phyloP scores from a whole-genome alignment of 495 filamentous ascomycete genomes.

The Entonaema liquescens region DNA sequence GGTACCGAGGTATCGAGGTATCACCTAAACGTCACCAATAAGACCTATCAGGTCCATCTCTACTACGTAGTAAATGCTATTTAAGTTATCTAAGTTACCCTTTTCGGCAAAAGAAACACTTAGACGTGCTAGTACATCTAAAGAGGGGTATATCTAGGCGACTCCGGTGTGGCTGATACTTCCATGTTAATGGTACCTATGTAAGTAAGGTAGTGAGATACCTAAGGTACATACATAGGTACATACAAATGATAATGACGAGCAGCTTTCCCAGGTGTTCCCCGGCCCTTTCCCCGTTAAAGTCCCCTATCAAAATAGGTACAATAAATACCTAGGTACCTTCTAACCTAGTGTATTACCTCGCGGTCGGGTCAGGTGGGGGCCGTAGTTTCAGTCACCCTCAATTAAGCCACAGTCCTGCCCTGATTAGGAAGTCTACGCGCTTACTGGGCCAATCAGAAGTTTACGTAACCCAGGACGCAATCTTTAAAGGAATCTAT shows the following conservation, averaged over 20 bases:
- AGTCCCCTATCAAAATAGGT: neutral
- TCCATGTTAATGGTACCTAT: no score
- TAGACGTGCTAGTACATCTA: neutral
- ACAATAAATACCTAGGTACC: neutral
- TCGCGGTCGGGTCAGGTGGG: constrained; percentile 14
- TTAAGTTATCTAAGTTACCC: constrained; percentile 4
- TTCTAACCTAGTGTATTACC: neutral
- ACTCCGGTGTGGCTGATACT: constrained; percentile 12
- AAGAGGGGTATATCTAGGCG: neutral
- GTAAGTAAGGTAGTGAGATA: no score
- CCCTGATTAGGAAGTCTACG: constrained; percentile 23
- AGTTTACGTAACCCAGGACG: constrained; percentile 25
- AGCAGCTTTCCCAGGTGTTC: no score
- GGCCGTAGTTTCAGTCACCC: constrained; percentile 28
- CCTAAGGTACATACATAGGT: no score
- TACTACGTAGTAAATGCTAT: no score
- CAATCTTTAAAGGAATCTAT: constrained; percentile 34
- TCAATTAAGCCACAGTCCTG: constrained; percentile 27
- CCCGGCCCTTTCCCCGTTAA: neutral
- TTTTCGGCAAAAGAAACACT: neutral
- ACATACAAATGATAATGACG: no score
- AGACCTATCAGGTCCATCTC: neutral
- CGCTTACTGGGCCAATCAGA: constrained; percentile 39
- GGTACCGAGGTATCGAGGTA: constrained; percentile 7
- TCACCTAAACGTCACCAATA: neutral